These are phyloP conservation scores for Castanea crenata DNA, from an alignment of 306 rosid species.

Conservation along the genomic window DNA sequence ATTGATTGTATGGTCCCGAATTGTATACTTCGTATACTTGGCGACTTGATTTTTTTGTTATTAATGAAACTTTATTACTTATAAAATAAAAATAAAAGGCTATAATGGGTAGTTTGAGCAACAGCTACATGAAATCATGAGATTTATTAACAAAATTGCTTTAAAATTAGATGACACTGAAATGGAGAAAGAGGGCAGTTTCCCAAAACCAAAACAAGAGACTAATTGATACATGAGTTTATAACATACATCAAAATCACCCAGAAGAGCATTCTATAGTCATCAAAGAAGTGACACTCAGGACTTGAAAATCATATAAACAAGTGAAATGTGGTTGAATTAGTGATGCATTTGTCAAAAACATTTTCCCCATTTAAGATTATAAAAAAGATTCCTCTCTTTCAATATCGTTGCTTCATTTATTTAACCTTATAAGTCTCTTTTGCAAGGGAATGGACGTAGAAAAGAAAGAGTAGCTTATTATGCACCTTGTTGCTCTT, in stretches of 20 bases:
- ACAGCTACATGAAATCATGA: not conserved
- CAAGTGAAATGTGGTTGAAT: not conserved
- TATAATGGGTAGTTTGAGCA: not conserved
- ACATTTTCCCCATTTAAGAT: not conserved
- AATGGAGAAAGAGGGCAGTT: not conserved
- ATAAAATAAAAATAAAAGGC: not conserved
- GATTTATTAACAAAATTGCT: not conserved
- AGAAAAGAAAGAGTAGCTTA: not conserved
- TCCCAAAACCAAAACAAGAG: not conserved
- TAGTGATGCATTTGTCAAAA: not conserved
- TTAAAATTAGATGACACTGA: not conserved
- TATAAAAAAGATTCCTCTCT: not conserved
- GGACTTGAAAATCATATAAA: not conserved
- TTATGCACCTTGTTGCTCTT: constrained; percentile 81
- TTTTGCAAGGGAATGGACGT: not conserved
- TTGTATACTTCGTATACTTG: too few species aligned
- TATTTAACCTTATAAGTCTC: not conserved
- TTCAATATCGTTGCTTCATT: not conserved
- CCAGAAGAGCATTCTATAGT: not conserved
- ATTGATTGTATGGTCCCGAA: too few species aligned
- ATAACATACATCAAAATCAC: not conserved
- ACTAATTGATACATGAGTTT: too few species aligned
- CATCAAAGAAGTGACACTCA: not conserved
- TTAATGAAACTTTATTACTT: too few species aligned
- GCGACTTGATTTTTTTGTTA: too few species aligned